These are phyloP conservation scores for Ceratonia siliqua DNA, from an alignment of 306 rosid species.

Conservation along the genomic window DNA sequence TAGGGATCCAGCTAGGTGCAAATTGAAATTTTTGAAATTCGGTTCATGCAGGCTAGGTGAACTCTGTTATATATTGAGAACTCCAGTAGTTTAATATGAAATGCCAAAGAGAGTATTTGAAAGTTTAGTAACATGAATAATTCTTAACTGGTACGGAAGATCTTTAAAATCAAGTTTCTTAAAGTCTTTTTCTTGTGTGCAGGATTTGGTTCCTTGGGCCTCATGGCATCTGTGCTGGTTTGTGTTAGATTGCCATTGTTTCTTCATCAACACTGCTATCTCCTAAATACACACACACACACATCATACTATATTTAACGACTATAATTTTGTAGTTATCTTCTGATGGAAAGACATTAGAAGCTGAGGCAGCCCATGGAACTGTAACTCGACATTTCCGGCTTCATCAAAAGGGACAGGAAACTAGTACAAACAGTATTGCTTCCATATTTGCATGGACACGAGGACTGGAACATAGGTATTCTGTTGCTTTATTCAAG, in stretches of 20 bases:
- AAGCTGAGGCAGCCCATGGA: slow-evolving; percentile 99
- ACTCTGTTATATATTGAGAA: background rate
- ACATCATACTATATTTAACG: background rate
- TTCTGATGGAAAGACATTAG: slow-evolving; percentile 94
- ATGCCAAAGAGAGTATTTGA: slow-evolving; percentile 8
- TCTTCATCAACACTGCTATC: background rate
- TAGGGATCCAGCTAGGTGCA: background rate
- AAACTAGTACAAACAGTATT: slow-evolving; percentile 97
- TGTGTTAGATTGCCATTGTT: slow-evolving; percentile 28
- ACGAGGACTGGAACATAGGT: slow-evolving; percentile 95
- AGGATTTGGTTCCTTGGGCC: slow-evolving; percentile 99
- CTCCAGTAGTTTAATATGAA: background rate
- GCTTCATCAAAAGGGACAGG: slow-evolving; percentile 87
- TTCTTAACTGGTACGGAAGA: slow-evolving; percentile 18
- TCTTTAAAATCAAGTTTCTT: slow-evolving; percentile 28
- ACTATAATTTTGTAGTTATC: slow-evolving; percentile 68
- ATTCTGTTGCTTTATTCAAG: slow-evolving; percentile 27
- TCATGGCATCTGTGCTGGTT: slow-evolving; percentile 95
- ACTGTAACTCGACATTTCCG: slow-evolving; percentile 96
- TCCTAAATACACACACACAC: too few species aligned
- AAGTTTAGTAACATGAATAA: slow-evolving; percentile 8
- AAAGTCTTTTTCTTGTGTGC: slow-evolving; percentile 42
- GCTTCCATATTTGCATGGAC: slow-evolving; percentile 99
- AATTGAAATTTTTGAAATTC: background rate
- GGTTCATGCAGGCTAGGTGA: background rate